Conservation (phyloP, 73 alveolate genomes). For the Blepharisma japonicum region DNA sequence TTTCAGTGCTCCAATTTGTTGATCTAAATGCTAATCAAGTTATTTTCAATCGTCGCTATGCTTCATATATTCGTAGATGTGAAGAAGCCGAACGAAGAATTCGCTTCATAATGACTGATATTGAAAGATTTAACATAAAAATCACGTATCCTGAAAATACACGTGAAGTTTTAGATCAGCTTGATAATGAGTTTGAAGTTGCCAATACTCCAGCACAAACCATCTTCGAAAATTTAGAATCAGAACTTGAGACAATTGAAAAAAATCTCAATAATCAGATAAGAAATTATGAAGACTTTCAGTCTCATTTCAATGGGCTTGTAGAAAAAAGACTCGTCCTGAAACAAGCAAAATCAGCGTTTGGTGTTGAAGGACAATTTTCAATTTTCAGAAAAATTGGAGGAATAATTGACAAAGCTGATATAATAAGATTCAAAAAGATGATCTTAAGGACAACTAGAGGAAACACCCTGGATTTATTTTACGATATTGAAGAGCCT, state of each 20-base stretch:
- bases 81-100: slow-evolving; percentile 69
- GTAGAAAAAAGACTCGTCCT: slow-evolving; percentile 46
- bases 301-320: slow-evolving; percentile 31
- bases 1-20: slow-evolving; percentile 84
- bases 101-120: slow-evolving; percentile 42
- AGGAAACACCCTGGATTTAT: slow-evolving; percentile 80
- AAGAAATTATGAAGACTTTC: slow-evolving; percentile 37
- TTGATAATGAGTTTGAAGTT: slow-evolving; percentile 29
- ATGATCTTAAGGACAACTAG: slow-evolving; percentile 86
- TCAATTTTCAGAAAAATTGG: slow-evolving; percentile 47
- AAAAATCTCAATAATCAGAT: background rate
- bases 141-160: slow-evolving; percentile 45
- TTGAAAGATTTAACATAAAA: slow-evolving; percentile 46
- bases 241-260: slow-evolving; percentile 37
- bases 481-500: slow-evolving; percentile 62
- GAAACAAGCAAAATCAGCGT: slow-evolving; percentile 38
- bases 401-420: slow-evolving; percentile 85
- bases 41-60: slow-evolving; percentile 69
- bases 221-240: slow-evolving; percentile 40
- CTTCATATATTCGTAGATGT: slow-evolving; percentile 66
- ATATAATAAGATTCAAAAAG: slow-evolving; percentile 70
- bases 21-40: slow-evolving; percentile 80
- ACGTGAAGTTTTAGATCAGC: slow-evolving; percentile 37
- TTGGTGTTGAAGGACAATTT: slow-evolving; percentile 15
- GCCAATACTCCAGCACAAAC: slow-evolving; percentile 39